Evolutionary conservation across 352 stramenopile species (phyloP), one percentile per base, ranked within the genome.

Genomic region (Pilasporangium apinafurcum): DNA sequence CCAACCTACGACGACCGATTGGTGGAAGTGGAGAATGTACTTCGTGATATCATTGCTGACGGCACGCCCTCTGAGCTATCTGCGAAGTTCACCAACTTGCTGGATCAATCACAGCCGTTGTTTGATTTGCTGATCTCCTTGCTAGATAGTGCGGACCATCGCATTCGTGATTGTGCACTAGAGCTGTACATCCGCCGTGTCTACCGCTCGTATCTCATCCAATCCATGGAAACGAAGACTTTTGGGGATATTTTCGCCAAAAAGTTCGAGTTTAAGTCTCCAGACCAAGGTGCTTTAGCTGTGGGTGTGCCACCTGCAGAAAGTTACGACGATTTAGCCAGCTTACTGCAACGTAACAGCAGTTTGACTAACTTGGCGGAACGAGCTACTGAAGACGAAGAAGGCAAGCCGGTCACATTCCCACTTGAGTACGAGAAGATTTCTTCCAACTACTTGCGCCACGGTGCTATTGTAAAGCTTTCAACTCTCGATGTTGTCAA

Each of bases 1-100:
- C 95, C 96, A 27, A 97, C 89, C 44, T 95, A 98, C 60, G 72
- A 92, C 27, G 86, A 98, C 49, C 84, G 93, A 7, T 53, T 96
- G 25, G 68, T 62, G 18, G 80, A 92, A 31, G 81, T 92, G 22
- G 80, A 92, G 55, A 64, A 62, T 6, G 62, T 91, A 26, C 62
- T 94, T 22, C 76, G 68, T 31, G 53, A 75, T 42, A 85, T 89
- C 62, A 60, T 92, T 10, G 64, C 71, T 0, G 66, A 80, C 35
- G 57, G 43, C 5, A 59, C 64, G 18, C 55, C 64, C 8, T 65
- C 61, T 9, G 66, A 85, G 35, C 59, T 88, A 26, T 70, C 64
- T 45, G 56, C 62, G 4, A 67, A 80, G 46, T 86, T 83, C 39
- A 57, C 53, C 25, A 59, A 63, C 30, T 53, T 92, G 25, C 50